Conservation (phyloP, 139 green algal genomes). For the Medakamo hakoo region DNA sequence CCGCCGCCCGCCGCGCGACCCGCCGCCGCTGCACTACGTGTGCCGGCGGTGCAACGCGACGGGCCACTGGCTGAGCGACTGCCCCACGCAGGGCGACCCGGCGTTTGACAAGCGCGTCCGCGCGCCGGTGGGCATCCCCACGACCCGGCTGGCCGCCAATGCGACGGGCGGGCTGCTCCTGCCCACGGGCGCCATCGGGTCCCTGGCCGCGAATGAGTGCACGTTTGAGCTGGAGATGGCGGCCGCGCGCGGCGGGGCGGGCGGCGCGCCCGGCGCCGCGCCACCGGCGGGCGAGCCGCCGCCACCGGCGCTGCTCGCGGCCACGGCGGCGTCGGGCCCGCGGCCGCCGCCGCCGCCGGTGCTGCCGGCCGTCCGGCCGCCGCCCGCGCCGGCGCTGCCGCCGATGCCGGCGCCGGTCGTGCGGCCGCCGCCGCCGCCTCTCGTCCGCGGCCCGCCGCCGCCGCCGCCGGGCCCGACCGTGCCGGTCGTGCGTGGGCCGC, state of each 20-base stretch:
- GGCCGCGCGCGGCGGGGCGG: neutral
- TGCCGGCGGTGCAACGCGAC: conserved; percentile 29
- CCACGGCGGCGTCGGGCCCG: too few species aligned
- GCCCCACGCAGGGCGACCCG: conserved; percentile 33
- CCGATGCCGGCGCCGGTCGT: too few species aligned
- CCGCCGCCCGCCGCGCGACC: neutral
- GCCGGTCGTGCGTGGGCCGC: neutral
- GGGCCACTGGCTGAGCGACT: conserved; percentile 36
- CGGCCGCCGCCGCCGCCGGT: too few species aligned
- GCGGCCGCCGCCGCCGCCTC: too few species aligned
- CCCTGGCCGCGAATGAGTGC: conserved; percentile 13
- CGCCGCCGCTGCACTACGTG: conserved; percentile 15
- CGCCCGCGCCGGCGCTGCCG: too few species aligned
- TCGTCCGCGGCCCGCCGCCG: neutral
- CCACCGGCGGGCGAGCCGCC: neutral
- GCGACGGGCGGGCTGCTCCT: conserved; percentile 21
- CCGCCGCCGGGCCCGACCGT: neutral
- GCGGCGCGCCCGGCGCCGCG: too few species aligned
- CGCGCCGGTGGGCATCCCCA: conserved; percentile 28
- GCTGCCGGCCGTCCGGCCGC: too few species aligned
- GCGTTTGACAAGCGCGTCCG: conserved; percentile 23
- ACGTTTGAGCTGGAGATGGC: conserved; percentile 17
- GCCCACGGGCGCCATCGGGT: conserved; percentile 16
- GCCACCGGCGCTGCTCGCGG: neutral
- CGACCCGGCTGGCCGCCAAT: conserved; percentile 13